These are phyloP conservation scores for Sphaerulina musiva DNA, from an alignment of 2,329 filamentous ascomycete species.

Conservation along the genomic window DNA sequence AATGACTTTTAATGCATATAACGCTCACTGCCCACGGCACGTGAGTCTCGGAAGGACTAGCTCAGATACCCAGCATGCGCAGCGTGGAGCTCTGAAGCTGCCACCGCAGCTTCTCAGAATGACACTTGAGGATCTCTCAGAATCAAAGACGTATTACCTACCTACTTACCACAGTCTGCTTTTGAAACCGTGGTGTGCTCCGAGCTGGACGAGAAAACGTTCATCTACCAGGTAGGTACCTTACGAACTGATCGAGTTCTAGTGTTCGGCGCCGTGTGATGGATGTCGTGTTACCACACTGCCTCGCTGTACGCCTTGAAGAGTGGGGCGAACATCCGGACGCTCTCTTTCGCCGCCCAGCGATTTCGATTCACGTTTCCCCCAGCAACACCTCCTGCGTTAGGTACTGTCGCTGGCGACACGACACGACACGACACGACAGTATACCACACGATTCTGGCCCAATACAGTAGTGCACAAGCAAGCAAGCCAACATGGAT, in stretches of 20 bases:
- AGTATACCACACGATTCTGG: too few relatives aligned
- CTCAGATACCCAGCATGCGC: constrained; percentile 19
- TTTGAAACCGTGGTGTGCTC: neutral
- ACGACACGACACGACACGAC: too few relatives aligned
- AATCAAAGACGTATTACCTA: neutral
- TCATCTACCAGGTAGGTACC: neutral
- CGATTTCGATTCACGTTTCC: too few relatives aligned
- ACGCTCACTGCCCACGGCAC: constrained; percentile 11
- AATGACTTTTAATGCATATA: constrained; percentile 11
- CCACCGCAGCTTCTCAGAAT: constrained; percentile 1
- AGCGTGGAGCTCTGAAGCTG: constrained; percentile 9
- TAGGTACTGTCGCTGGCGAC: too few relatives aligned
- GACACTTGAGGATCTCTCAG: constrained; percentile 1
- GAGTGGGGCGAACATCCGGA: too few relatives aligned
- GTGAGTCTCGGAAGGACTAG: constrained; percentile 17
- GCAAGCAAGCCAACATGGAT: neutral
- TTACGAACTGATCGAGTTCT: neutral
- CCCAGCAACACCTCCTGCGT: too few relatives aligned
- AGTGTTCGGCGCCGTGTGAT: too few relatives aligned
- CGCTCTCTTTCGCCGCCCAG: too few relatives aligned
- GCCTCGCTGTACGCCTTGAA: too few relatives aligned
- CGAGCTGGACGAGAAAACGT: neutral
- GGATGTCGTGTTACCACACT: too few relatives aligned
- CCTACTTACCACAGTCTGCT: neutral
- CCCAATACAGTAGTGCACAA: too few relatives aligned